These are phyloP conservation scores for Coemansia sp. DNA, from an alignment of 192 early-diverging fungal genomes.

Conservation along the genomic window DNA sequence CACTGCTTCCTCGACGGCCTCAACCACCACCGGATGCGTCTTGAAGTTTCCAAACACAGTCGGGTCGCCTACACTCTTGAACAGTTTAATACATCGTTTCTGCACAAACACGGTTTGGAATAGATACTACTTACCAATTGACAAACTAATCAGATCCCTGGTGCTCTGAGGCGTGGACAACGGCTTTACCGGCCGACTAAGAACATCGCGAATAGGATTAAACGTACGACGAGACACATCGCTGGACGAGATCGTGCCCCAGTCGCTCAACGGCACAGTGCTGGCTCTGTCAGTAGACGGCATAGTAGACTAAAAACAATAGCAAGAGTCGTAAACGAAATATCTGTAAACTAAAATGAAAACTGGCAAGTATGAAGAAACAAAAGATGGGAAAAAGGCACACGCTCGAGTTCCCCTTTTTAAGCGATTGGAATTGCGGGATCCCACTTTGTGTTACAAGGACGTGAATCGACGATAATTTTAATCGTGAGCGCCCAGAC, in stretches of 20 bases:
- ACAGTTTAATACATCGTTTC: background rate
- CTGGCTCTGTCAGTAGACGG: constrained; percentile 35
- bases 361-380: background rate
- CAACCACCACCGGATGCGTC: constrained; percentile 63
- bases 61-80: constrained; percentile 64
- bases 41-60: constrained; percentile 92
- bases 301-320: constrained; percentile 4
- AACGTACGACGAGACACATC: constrained; percentile 69
- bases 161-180: constrained; percentile 57
- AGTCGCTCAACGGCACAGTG: constrained; percentile 15
- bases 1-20: constrained; percentile 70
- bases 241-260: constrained; percentile 58
- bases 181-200: constrained; percentile 73
- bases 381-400: background rate
- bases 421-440: too few species aligned
- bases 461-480: background rate
- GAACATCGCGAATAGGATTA: constrained; percentile 86
- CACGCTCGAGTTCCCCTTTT: too few species aligned
- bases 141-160: constrained; percentile 39
- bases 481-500: background rate
- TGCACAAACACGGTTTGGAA: background rate
- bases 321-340: background rate
- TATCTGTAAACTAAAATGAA: background rate
- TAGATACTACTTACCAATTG: constrained; percentile 31
- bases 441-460: too few species aligned